Conservation (phyloP, 495 filamentous ascomycete genomes). For the Xylaria curta region DNA sequence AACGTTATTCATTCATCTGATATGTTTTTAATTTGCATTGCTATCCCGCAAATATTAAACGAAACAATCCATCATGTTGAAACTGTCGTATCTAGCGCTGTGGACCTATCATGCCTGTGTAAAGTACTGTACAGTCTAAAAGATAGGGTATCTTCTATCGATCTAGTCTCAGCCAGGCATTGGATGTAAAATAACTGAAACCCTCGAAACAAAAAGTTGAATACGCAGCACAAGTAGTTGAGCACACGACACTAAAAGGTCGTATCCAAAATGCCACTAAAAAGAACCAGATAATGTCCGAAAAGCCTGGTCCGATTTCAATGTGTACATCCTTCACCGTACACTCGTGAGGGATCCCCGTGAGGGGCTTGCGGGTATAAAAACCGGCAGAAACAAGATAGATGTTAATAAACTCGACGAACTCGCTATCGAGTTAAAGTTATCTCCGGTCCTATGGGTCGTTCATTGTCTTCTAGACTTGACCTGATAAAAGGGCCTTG, state of each 20-base stretch:
- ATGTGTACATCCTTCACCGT: conserved; percentile 37
- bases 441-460: too few species aligned
- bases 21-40: too few species aligned
- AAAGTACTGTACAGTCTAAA: conserved; percentile 55
- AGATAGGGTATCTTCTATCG: conserved; percentile 56
- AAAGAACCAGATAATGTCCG: conserved; percentile 43
- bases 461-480: too few species aligned
- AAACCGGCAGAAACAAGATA: conserved; percentile 41
- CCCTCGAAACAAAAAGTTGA: conserved; percentile 39
- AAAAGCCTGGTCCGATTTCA: conserved; percentile 35
- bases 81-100: conserved; percentile 43
- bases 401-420: conserved; percentile 30
- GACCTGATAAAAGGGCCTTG: too few species aligned
- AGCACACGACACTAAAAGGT: conserved; percentile 30
- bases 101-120: conserved; percentile 52
- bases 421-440: too few species aligned
- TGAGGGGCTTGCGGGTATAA: conserved; percentile 33
- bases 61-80: conserved; percentile 44
- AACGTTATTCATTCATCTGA: too few species aligned
- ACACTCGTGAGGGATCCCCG: conserved; percentile 32
- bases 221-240: conserved; percentile 29
- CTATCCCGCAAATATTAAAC: background rate
- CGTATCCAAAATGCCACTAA: conserved; percentile 36
- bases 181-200: conserved; percentile 41
- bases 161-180: conserved; percentile 55